phyloP scores from a whole-genome alignment of 73 alveolate genomes.

The Stentor roeselii region DNA sequence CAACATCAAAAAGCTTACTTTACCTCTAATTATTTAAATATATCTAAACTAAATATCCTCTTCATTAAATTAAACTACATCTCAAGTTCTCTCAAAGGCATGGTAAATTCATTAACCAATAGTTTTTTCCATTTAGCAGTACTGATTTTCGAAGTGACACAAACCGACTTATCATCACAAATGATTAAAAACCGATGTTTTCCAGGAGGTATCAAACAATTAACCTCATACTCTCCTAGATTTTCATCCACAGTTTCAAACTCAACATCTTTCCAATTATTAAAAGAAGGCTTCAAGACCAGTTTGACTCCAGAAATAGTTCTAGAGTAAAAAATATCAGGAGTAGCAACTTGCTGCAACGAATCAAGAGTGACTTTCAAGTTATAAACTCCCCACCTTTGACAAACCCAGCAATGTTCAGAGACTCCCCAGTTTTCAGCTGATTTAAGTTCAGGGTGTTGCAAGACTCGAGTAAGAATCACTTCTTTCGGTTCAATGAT shows the following conservation, averaged over 20 bases:
- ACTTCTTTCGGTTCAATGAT: slow-evolving; percentile 22
- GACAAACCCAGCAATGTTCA: slow-evolving; percentile 61
- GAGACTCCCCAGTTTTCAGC: slow-evolving; percentile 45
- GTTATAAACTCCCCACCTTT: slow-evolving; percentile 45
- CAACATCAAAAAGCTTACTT: background rate
- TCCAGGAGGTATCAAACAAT: background rate
- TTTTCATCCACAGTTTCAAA: background rate
- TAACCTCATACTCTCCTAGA: slow-evolving; percentile 1
- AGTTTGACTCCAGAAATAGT: background rate
- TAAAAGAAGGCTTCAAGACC: slow-evolving; percentile 5
- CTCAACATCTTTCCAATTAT: background rate
- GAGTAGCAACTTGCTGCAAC: background rate
- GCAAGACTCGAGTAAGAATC: slow-evolving; percentile 40
- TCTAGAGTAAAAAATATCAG: background rate
- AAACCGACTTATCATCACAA: background rate
- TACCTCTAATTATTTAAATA: no score
- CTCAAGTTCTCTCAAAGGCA: slow-evolving; percentile 29
- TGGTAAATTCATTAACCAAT: background rate
- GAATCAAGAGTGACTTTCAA: background rate
- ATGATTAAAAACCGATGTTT: background rate
- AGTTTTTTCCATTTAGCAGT: background rate
- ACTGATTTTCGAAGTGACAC: background rate
- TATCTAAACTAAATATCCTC: no score
- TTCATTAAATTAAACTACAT: no score
- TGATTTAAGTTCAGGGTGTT: slow-evolving; percentile 32